A percentile compares a stretch with the other conserved stretches of the same genome.
Conservation (phyloP, 2,329 filamentous ascomycete genomes). For the Aspergillus melleus region DNA sequence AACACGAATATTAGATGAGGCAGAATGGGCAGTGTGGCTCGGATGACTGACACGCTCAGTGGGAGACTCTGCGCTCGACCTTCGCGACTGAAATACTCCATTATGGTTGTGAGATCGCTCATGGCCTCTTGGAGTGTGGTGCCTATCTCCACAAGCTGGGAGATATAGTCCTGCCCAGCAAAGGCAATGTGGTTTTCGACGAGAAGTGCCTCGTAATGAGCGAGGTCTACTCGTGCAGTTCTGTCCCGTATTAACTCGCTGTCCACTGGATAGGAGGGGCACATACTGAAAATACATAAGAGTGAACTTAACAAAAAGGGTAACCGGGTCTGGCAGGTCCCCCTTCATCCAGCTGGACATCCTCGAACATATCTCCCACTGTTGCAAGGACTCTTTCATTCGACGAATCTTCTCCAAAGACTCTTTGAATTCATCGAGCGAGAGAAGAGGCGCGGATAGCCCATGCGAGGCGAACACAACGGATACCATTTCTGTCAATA, state of each 20-base stretch:
- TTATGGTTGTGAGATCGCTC: constrained; percentile 46
- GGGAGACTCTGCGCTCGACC: constrained; percentile 49
- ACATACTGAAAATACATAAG: constrained; percentile 56
- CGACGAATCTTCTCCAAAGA: constrained; percentile 11
- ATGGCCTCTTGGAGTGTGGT: constrained; percentile 49
- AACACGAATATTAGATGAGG: background rate
- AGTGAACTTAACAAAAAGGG: constrained; percentile 48
- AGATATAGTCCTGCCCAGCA: constrained; percentile 42
- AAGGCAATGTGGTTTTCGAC: constrained; percentile 38
- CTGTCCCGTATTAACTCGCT: constrained; percentile 24
- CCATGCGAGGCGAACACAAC: constrained; percentile 43
- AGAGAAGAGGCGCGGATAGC: constrained; percentile 12
- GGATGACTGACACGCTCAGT: constrained; percentile 46
- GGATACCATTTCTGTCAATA: constrained; percentile 50
- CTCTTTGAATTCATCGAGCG: constrained; percentile 14
- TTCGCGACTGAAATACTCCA: constrained; percentile 51
- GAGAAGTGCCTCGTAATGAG: constrained; percentile 50
- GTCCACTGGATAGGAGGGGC: background rate
- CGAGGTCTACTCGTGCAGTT: constrained; percentile 46
- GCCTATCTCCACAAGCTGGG: constrained; percentile 28
- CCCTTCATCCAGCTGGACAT: constrained; percentile 5
- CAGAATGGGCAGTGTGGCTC: background rate
- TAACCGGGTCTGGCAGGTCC: constrained; percentile 8
- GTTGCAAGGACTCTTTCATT: constrained; percentile 17
- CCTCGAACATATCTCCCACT: constrained; percentile 19